phyloP scores from a whole-genome alignment of 2,329 filamentous ascomycete species.

The Coniochaeta prunicola region DNA sequence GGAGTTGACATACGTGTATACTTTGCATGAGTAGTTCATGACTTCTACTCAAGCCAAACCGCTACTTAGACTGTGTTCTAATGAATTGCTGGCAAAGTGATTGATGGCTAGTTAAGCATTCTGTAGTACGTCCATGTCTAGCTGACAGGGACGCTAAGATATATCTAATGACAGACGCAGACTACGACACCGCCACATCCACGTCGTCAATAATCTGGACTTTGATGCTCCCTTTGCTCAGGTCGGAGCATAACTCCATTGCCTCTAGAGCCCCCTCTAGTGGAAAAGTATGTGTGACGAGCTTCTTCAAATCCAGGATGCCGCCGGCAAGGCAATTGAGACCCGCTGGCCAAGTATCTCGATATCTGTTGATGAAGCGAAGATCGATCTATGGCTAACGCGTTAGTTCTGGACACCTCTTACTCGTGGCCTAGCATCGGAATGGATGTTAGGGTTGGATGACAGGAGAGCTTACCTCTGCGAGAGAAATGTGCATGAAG shows the following conservation, averaged over 20 bases:
- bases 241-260: slow-evolving; percentile 43
- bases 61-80: too few relatives aligned
- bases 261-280: slow-evolving; percentile 56
- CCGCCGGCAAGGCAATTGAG: slow-evolving; percentile 53
- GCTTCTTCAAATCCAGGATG: slow-evolving; percentile 51
- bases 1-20: too few relatives aligned
- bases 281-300: slow-evolving; percentile 57
- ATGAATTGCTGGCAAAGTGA: too few relatives aligned
- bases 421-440: too few relatives aligned
- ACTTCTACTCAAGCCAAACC: too few relatives aligned
- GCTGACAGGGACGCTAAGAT: too few relatives aligned
- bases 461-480: slow-evolving; percentile 35
- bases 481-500: slow-evolving; percentile 58
- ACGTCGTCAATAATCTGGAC: slow-evolving; percentile 37
- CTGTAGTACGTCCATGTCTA: too few relatives aligned
- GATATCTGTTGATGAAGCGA: slow-evolving; percentile 64
- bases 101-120: too few relatives aligned
- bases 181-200: not conserved
- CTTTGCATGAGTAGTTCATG: too few relatives aligned
- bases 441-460: not conserved
- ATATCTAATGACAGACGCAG: too few relatives aligned
- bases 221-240: slow-evolving; percentile 49
- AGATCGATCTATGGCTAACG: slow-evolving; percentile 49
- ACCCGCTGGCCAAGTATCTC: slow-evolving; percentile 61
- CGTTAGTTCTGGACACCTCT: not conserved